Base-by-base conservation (phyloP, 2,329 filamentous ascomycete genomes). In the Ramichloridium luteum region DNA sequence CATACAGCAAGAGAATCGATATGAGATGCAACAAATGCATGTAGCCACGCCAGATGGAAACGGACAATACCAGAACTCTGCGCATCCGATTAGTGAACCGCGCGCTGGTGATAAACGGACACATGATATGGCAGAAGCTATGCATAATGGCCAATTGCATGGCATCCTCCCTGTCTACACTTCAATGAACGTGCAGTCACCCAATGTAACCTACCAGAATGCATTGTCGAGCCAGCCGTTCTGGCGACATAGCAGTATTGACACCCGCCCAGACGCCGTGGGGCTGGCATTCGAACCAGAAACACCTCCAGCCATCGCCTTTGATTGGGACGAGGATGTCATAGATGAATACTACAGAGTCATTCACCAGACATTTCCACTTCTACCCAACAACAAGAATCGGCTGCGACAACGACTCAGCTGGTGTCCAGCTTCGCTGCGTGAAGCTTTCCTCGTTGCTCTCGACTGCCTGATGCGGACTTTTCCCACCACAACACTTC, bases 281-380 rank as follows among this genome's bases (percentile, higher is more conserved):
- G 51, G 48, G 22, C 34, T 41, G 5, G 37, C 49, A 4, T 53
- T 48, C 26, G 50, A 54, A 18, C 25, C 38, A 11, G 44, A 45
- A 5, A 31, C n/a, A 41, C 33, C 16, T 43, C 36, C 37, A 6
- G 40, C 38, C 4, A 45, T 51, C 13, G 46, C 40, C n/a, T 53
- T 59, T 30, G 61, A 65, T 14, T 65, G 60, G 59, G 60, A 66
- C 39, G 63, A 67, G 20, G 45, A 48, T 16, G 49, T 60, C 13
- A 48, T 67, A 23, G 58, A 64, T 16, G 54, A 58, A 36, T 83
- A 82, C 43, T 67, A 80, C 32, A 62, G 63, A 4, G 59, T 69
- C 10, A 70, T 83, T 13, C 77, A 83, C 44, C 72, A 73, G 10
- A 70, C 70, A 3, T 75, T 80, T 35, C 78, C 78, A 0, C 61